These are phyloP conservation scores for Daldinia concentrica DNA, from an alignment of 495 filamentous ascomycete species.

Conservation along the genomic window DNA sequence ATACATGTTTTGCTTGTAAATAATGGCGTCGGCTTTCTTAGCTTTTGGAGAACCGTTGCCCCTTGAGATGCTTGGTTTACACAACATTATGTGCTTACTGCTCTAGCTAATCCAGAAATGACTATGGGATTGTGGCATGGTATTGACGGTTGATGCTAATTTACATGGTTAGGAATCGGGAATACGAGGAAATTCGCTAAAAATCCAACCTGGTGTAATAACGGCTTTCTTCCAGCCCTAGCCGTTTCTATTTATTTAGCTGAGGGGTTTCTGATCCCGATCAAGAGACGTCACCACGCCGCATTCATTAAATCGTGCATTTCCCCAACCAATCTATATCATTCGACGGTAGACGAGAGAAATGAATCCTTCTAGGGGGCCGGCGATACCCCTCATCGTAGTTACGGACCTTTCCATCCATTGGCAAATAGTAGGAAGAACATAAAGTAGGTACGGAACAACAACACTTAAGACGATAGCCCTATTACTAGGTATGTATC, in stretches of 20 bases:
- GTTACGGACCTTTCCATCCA: background rate
- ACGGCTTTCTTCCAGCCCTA: conserved; percentile 11
- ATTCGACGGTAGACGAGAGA: conserved; percentile 4
- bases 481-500: background rate
- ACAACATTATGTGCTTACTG: conserved; percentile 34
- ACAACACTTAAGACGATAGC: background rate
- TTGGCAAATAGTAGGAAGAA: conserved; percentile 3
- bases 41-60: conserved; percentile 3
- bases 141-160: conserved; percentile 5
- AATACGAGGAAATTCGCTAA: conserved; percentile 9
- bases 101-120: conserved; percentile 13
- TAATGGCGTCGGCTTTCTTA: conserved; percentile 16
- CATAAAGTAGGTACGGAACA: background rate
- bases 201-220: background rate
- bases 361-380: conserved; percentile 2
- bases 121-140: conserved; percentile 6
- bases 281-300: conserved; percentile 14
- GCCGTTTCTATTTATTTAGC: conserved; percentile 3
- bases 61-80: conserved; percentile 16
- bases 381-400: conserved; percentile 23
- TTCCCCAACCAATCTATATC: conserved; percentile 29
- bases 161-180: background rate
- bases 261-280: conserved; percentile 11
- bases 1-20: conserved; percentile 2
- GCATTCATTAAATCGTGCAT: conserved; percentile 24